These are phyloP conservation scores for Boletellus deceptivus DNA, from an alignment of 1,284 basidiomycete genomes.

Conservation along the genomic window DNA sequence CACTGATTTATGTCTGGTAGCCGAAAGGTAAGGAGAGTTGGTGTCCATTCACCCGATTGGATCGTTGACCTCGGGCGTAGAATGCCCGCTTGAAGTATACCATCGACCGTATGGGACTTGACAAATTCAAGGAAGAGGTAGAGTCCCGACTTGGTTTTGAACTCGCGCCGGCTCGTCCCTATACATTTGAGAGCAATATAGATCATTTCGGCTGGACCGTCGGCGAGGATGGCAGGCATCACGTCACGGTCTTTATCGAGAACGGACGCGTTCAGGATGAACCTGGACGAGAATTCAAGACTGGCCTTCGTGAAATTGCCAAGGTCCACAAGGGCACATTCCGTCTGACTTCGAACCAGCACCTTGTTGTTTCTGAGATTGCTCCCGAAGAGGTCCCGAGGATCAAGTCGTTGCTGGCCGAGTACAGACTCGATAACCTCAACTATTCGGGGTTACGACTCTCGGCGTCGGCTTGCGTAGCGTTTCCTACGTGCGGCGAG, in stretches of 20 bases:
- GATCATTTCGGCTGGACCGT: constrained; percentile 94
- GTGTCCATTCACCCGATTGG: neutral
- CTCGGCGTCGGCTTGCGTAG: constrained; percentile 91
- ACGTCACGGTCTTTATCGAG: constrained; percentile 95
- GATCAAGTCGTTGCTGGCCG: constrained; percentile 79
- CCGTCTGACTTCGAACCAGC: constrained; percentile 94
- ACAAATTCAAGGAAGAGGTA: constrained; percentile 85
- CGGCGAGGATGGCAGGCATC: constrained; percentile 86
- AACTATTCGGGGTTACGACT: constrained; percentile 79
- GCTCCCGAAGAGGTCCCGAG: constrained; percentile 66
- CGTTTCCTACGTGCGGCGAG: constrained; percentile 92
- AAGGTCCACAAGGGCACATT: constrained; percentile 93
- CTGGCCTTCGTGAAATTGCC: constrained; percentile 89
- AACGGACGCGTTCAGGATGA: constrained; percentile 97
- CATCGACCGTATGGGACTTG: constrained; percentile 90
- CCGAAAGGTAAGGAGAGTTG: constrained; percentile 42
- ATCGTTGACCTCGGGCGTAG: constrained; percentile 30
- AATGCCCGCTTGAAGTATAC: constrained; percentile 97
- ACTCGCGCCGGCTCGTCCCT: constrained; percentile 73
- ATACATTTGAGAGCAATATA: constrained; percentile 85
- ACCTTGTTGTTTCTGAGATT: constrained; percentile 88
- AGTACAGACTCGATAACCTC: constrained; percentile 93
- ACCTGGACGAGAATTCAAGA: constrained; percentile 89
- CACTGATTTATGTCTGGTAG: constrained; percentile 29
- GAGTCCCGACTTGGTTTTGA: constrained; percentile 86